These are phyloP conservation scores for Arthonia radiata DNA, from an alignment of 495 filamentous ascomycete genomes.

Conservation along the genomic window DNA sequence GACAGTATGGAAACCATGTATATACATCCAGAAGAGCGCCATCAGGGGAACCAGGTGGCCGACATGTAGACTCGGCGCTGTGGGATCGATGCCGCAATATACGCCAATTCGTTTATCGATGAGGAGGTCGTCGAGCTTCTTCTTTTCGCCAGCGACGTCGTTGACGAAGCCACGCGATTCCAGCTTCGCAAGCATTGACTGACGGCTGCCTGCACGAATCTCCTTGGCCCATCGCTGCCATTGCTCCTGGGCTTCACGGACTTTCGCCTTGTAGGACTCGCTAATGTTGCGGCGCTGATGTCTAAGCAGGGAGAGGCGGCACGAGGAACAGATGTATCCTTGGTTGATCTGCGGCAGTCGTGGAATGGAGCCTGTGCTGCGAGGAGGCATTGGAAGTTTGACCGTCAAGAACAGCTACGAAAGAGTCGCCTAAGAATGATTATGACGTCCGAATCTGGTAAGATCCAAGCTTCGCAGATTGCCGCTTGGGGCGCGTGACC, in stretches of 20 bases:
- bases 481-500: too few species aligned
- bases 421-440: too few species aligned
- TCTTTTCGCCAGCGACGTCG: slow-evolving; percentile 48
- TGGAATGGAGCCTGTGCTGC: too few species aligned
- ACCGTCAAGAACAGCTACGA: too few species aligned
- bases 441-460: too few species aligned
- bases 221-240: slow-evolving; percentile 31
- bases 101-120: slow-evolving; percentile 42
- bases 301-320: too few species aligned
- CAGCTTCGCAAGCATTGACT: slow-evolving; percentile 40
- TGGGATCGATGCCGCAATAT: slow-evolving; percentile 85
- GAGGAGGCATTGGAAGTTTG: too few species aligned
- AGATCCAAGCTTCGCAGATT: too few species aligned
- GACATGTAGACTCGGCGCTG: slow-evolving; percentile 70
- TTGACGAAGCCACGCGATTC: slow-evolving; percentile 64
- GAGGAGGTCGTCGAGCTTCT: slow-evolving; percentile 41
- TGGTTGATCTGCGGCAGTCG: too few species aligned
- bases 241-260: slow-evolving; percentile 25
- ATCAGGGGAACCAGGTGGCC: slow-evolving; percentile 87
- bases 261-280: too few species aligned
- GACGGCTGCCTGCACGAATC: slow-evolving; percentile 33
- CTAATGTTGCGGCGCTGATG: too few species aligned
- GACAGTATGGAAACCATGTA: slow-evolving; percentile 51
- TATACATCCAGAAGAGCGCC: slow-evolving; percentile 80
- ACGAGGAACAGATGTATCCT: too few species aligned